Base-by-base conservation (phyloP, 257 asterid genomes). In the Nicotiana paniculata region DNA sequence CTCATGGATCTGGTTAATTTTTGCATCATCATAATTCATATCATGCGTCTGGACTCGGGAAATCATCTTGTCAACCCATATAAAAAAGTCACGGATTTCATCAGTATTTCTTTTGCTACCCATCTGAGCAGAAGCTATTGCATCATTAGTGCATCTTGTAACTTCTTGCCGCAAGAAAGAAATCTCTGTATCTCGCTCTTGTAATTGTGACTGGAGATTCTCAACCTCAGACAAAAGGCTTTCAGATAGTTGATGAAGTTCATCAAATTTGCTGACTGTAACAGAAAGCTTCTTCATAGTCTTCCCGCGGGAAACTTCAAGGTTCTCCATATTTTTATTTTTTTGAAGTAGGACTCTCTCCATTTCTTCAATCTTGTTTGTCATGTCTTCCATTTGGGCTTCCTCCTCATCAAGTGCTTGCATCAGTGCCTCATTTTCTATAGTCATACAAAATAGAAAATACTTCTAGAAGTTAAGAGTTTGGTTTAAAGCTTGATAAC, bases 81-180 rank as follows among this genome's bases (percentile, higher is more conserved):
- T 46, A 81, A 96, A 86, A 61, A 94, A 87, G 74, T 88, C 95
- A 82, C 86, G 88, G 84, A 93, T 81, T 90, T 96, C 98, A 88
- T 90, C 97, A 8, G 90, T 82, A 84, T 85, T 80, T 84, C 81
- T 90, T 87, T 87, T 90, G 90, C 89, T 91, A 88, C 83, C 86
- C 87, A 84, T 91, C 86, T 96, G 97, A 85, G 97, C 84, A 35
- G 90, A 90, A 82, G 95, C 84, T 80, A 96, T 89, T 79, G 91
- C 91, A 87, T 94, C 98, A 81, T 93, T 92, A 4, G 98, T 94
- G 92, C 97, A 93, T 88, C 99, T 88, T 55, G 99, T 94, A 83
- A 96, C 97, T 90, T 96, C 99, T 89, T 94, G 97, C 89, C 99
- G 86, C 81, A 96, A 97, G 87, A 96, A 96, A 87, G 99, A 96